Percentiles rank a stretch among this genome's conserved stretches.
Evolutionary conservation across 176 grass and related monocot species (phyloP).

Genomic region (Rhynchospora breviuscula): DNA sequence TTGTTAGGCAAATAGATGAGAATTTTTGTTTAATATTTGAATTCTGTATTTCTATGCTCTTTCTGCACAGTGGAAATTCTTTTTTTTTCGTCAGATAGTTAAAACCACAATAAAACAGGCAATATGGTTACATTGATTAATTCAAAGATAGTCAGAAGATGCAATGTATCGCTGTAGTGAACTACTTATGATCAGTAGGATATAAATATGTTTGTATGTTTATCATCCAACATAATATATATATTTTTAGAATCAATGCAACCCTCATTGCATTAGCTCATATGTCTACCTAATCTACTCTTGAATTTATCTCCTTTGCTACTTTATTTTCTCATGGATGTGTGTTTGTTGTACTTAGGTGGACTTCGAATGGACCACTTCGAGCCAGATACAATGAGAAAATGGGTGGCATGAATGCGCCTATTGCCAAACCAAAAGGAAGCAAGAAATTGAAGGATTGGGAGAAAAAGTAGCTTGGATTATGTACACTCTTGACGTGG

Average conservation of each 20-base stretch:
- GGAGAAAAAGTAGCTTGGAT: constrained; percentile 37
- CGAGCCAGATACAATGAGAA: constrained; percentile 81
- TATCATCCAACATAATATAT: background rate
- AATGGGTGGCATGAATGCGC: constrained; percentile 87
- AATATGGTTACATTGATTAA: background rate
- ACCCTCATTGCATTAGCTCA: background rate
- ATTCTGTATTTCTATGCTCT: background rate
- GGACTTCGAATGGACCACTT: constrained; percentile 77
- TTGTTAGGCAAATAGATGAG: background rate
- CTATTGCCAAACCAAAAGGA: constrained; percentile 84
- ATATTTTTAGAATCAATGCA: background rate
- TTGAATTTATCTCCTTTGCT: background rate
- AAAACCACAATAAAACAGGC: background rate
- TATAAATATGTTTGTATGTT: background rate
- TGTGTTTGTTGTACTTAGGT: constrained; percentile 33
- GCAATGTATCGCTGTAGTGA: background rate
- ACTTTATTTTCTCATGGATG: background rate
- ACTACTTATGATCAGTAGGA: background rate
- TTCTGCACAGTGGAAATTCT: background rate
- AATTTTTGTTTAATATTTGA: background rate
- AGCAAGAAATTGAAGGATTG: constrained; percentile 95
- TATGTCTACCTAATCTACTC: background rate
- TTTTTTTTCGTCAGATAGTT: background rate
- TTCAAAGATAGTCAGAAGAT: background rate
- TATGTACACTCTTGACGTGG: background rate